These are phyloP conservation scores for Erigeron canadensis DNA, from an alignment of 129 eudicot species.

Conservation along the genomic window DNA sequence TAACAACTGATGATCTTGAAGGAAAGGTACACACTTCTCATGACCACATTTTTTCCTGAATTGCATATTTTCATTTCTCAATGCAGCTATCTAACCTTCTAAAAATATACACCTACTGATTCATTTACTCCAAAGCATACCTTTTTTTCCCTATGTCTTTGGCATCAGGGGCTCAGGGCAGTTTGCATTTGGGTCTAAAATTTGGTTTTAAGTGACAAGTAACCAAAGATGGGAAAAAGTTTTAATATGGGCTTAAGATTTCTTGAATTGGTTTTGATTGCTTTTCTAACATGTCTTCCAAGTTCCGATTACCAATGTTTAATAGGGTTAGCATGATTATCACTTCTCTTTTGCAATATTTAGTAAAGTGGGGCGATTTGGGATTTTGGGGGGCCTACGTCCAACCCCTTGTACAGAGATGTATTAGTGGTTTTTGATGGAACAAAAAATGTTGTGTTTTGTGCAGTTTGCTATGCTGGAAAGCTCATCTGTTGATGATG, in stretches of 20 bases:
- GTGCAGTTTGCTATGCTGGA: slow-evolving; percentile 88
- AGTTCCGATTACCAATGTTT: not conserved
- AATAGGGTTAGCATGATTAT: slow-evolving; percentile 14
- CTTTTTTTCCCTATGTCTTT: not conserved
- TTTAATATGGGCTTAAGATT: not conserved
- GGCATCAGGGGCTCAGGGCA: not conserved
- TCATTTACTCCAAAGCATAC: not conserved
- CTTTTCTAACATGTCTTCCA: not conserved
- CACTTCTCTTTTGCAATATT: not conserved
- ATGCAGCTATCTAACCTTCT: not conserved
- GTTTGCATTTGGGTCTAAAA: not conserved
- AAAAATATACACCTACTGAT: not conserved
- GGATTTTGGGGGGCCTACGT: not conserved
- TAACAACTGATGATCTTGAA: slow-evolving; percentile 80
- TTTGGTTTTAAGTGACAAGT: not conserved
- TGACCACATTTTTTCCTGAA: not conserved
- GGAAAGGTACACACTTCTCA: slow-evolving; percentile 65
- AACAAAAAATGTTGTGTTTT: slow-evolving; percentile 7
- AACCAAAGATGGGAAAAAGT: not conserved
- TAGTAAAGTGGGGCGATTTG: not conserved
- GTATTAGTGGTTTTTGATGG: not conserved
- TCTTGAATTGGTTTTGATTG: not conserved
- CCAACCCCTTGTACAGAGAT: not conserved
- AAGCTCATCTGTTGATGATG: slow-evolving; percentile 89
- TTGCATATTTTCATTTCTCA: not conserved